Conservation (phyloP, 768 basidiomycete genomes). For the Tricholoma furcatifolium region DNA sequence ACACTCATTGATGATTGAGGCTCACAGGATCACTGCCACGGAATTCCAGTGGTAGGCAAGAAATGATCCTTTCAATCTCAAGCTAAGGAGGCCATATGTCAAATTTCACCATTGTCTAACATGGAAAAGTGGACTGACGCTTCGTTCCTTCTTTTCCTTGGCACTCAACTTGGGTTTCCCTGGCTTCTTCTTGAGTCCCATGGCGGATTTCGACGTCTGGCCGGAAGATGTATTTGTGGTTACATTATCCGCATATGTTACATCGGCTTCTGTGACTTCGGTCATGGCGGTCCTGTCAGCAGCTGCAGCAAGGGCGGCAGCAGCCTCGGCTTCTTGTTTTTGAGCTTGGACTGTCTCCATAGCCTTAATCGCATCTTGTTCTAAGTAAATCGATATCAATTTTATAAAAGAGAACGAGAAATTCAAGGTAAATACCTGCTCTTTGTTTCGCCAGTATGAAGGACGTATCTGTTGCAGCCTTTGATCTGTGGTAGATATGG, state of each 20-base stretch:
- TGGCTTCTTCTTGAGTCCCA: slow-evolving; percentile 50
- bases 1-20: not conserved
- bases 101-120: not conserved
- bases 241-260: slow-evolving; percentile 39
- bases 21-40: slow-evolving; percentile 84
- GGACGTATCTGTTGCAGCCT: slow-evolving; percentile 64
- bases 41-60: slow-evolving; percentile 84
- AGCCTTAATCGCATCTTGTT: slow-evolving; percentile 57
- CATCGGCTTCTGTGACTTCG: slow-evolving; percentile 39
- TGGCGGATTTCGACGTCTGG: slow-evolving; percentile 34
- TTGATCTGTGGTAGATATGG: not conserved
- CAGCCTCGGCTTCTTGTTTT: slow-evolving; percentile 32
- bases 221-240: slow-evolving; percentile 32
- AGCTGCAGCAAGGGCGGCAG: slow-evolving; percentile 13
- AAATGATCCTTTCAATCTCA: slow-evolving; percentile 68
- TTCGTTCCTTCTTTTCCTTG: slow-evolving; percentile 83
- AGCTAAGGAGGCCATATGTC: slow-evolving; percentile 31
- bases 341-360: slow-evolving; percentile 49
- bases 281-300: slow-evolving; percentile 42
- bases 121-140: slow-evolving; percentile 39
- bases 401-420: not conserved
- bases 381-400: slow-evolving; percentile 33
- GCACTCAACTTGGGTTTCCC: slow-evolving; percentile 67
- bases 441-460: slow-evolving; percentile 58
- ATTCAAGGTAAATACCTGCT: slow-evolving; percentile 45